phyloP scores from a whole-genome alignment of 164 flowering plant genomes.

The Stephania japonica region DNA sequence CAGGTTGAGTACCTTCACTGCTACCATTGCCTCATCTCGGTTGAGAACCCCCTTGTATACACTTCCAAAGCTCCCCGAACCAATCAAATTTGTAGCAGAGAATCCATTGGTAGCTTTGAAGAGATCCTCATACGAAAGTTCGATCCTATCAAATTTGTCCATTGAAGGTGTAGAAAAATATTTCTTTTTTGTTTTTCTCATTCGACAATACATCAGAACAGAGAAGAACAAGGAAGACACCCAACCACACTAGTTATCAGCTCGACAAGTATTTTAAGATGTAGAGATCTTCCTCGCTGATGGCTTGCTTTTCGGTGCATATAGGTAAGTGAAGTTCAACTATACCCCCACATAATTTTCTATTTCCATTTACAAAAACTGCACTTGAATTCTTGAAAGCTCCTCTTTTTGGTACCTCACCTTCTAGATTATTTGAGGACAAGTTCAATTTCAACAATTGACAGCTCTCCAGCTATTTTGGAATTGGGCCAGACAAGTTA shows the following conservation, averaged over 20 bases:
- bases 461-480: neutral
- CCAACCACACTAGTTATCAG: neutral
- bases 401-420: neutral
- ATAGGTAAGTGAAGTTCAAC: neutral
- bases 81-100: constrained; percentile 13
- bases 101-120: constrained; percentile 13
- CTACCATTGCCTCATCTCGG: neutral
- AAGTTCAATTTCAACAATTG: neutral
- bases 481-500: neutral
- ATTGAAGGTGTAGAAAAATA: neutral
- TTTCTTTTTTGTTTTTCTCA: neutral
- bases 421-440: neutral
- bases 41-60: no score
- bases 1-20: constrained; percentile 18
- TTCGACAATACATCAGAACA: neutral
- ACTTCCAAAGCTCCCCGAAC: constrained; percentile 13
- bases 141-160: neutral
- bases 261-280: neutral
- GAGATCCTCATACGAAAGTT: neutral
- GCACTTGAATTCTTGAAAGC: neutral
- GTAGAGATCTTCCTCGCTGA: neutral
- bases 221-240: neutral
- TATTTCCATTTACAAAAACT: neutral
- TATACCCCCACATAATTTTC: neutral
- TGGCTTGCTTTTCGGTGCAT: neutral